These are phyloP conservation scores for Pleurotus tuoliensis DNA, from an alignment of 768 basidiomycete species.

Conservation along the genomic window DNA sequence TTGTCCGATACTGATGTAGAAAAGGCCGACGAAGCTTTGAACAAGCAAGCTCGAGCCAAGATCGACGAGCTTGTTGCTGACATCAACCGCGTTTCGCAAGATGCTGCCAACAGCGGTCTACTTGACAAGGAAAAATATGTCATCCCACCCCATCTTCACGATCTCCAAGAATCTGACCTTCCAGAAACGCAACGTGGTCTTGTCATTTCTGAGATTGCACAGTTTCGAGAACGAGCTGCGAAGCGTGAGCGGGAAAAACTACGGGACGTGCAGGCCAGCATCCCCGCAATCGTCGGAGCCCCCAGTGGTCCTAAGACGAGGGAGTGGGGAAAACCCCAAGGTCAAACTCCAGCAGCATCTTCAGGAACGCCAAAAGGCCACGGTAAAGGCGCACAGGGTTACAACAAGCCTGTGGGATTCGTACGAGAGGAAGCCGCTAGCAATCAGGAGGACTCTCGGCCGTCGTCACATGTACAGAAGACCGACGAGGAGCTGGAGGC, in stretches of 20 bases:
- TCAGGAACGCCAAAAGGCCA: slow-evolving; percentile 41
- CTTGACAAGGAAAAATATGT: slow-evolving; percentile 84
- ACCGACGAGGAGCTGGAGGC: slow-evolving; percentile 89
- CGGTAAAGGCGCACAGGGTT: slow-evolving; percentile 71
- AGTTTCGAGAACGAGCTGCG: slow-evolving; percentile 91
- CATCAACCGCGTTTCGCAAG: slow-evolving; percentile 69
- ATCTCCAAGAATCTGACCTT: slow-evolving; percentile 93
- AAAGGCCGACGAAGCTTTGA: slow-evolving; percentile 69
- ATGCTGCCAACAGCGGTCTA: slow-evolving; percentile 69
- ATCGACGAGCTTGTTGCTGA: slow-evolving; percentile 66
- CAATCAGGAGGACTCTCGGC: slow-evolving; percentile 32
- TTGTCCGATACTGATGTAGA: neutral
- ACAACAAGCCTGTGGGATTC: slow-evolving; percentile 78
- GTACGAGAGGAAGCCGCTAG: slow-evolving; percentile 54
- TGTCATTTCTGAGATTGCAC: slow-evolving; percentile 94
- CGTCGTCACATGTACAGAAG: slow-evolving; percentile 40
- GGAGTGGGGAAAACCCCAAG: slow-evolving; percentile 75
- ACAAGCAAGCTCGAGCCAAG: slow-evolving; percentile 57
- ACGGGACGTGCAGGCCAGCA: slow-evolving; percentile 66
- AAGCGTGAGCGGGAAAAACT: slow-evolving; percentile 88
- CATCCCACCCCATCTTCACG: slow-evolving; percentile 94
- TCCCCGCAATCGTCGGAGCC: slow-evolving; percentile 39
- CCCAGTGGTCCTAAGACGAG: slow-evolving; percentile 76
- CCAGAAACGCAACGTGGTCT: slow-evolving; percentile 91
- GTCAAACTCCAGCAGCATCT: slow-evolving; percentile 25